A percentile compares a stretch with the other conserved stretches of the same genome.
These are phyloP conservation scores for Leccinum fibrillosum DNA, from an alignment of 768 basidiomycete genomes.

Conservation along the genomic window DNA sequence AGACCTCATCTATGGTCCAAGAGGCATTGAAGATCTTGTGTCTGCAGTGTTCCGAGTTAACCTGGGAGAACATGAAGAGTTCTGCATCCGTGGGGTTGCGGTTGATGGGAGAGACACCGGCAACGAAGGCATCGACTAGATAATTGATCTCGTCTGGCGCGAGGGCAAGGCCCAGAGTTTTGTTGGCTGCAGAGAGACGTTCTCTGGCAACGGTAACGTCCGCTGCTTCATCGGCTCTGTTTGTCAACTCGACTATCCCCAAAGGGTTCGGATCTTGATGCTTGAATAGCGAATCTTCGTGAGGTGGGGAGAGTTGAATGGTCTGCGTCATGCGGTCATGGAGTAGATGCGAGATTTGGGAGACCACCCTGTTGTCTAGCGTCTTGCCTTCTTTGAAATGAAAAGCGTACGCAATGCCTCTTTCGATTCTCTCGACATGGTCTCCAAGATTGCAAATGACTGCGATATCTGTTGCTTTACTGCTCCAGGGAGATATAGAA, in stretches of 20 bases:
- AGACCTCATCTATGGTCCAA: constrained; percentile 81
- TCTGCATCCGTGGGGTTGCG: constrained; percentile 96
- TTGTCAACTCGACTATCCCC: constrained; percentile 61
- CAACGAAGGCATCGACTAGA: constrained; percentile 82
- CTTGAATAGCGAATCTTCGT: constrained; percentile 53
- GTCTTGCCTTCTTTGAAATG: constrained; percentile 37
- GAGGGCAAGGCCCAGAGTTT: constrained; percentile 84
- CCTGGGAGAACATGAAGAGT: constrained; percentile 99
- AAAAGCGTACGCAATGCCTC: constrained; percentile 73
- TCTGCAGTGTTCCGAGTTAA: constrained; percentile 99
- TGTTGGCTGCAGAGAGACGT: constrained; percentile 75
- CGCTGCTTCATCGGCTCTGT: constrained; percentile 17
- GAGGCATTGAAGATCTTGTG: constrained; percentile 99
- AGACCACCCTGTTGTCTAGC: constrained; percentile 47
- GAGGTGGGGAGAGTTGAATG: constrained; percentile 57
- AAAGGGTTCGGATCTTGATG: constrained; percentile 67
- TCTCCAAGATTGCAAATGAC: constrained; percentile 75
- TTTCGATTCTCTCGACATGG: constrained; percentile 78
- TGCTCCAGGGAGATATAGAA: constrained; percentile 98
- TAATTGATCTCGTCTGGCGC: constrained; percentile 89
- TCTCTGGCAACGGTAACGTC: constrained; percentile 47
- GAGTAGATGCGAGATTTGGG: constrained; percentile 62
- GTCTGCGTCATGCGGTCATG: constrained; percentile 98
- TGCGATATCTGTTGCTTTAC: constrained; percentile 97
- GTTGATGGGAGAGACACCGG: constrained; percentile 60